Conservation (phyloP, 331 rosid species). For the Arachis monticola region DNA sequence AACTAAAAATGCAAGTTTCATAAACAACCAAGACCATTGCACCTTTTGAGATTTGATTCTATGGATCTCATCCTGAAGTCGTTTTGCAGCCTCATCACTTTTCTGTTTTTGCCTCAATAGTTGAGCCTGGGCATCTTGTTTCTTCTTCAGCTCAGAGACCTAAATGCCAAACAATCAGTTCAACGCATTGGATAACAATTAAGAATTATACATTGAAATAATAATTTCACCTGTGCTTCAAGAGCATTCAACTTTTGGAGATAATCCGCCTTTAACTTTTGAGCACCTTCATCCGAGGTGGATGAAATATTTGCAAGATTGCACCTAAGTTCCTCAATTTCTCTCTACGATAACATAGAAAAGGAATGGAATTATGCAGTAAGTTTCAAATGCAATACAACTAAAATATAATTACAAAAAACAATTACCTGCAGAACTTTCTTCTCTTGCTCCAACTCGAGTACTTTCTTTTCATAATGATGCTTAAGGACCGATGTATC, state of each 20-base stretch:
- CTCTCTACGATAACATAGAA: constrained; percentile 58
- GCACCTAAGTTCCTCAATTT: constrained; percentile 73
- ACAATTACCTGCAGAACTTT: constrained; percentile 72
- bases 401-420: constrained; percentile 17
- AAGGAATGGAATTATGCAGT: constrained; percentile 7
- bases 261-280: constrained; percentile 83
- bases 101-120: constrained; percentile 87
- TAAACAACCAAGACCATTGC: constrained; percentile 3
- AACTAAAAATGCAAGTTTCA: constrained; percentile 17
- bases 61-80: constrained; percentile 93
- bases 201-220: constrained; percentile 18
- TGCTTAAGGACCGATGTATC: constrained; percentile 80
- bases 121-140: constrained; percentile 97
- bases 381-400: constrained; percentile 34
- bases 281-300: constrained; percentile 81
- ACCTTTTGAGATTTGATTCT: constrained; percentile 96
- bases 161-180: constrained; percentile 50
- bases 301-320: constrained; percentile 77
- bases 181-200: constrained; percentile 18
- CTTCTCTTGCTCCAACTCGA: constrained; percentile 89
- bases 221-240: constrained; percentile 76
- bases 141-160: constrained; percentile 90
- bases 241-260: constrained; percentile 87
- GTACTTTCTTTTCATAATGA: constrained; percentile 92
- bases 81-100: constrained; percentile 90